Evolutionary conservation across 306 rosid genomes (phyloP), one percentile per base, ranked within the genome.

Genomic region (Trifolium dubium): DNA sequence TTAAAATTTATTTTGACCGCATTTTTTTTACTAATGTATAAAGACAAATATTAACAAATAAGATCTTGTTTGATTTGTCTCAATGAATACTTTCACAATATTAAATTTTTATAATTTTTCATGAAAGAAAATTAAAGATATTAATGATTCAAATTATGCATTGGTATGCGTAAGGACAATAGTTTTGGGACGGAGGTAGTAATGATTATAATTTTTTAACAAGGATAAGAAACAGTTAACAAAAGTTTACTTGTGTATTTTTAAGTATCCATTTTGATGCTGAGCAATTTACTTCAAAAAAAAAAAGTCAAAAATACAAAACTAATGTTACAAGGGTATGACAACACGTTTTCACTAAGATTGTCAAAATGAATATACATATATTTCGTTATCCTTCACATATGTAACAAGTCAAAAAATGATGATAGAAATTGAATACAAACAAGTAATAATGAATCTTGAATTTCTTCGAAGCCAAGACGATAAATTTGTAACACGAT

Each of bases 351-450:
- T 71, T 70, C 17, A 41, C 74, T 71, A 62, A 71, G 32, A 71
- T 77, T 79, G 79, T 75, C 73, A 88, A 79, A 70, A 74, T 61
- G 85, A 82, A 85, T 75, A 82, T 80, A 85, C 85, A 80, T 61
- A 79, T 55, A 49, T 76, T 79, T 37, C 51, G 69, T 61, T 74
- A n/a, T 80, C 80, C 82, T 74, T 75, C 75, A 71, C 67, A 80
- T 56, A 43, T 55, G 64, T 37, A 81, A 86, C 72, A 40, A 56
- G 78, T 55, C 75, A 79, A 77, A 82, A 79, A 83, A 62, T 71
- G 73, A 83, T 73, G 62, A 64, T 14, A 60, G 50, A 80, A 72
- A 73, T 34, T 73, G 76, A 81, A 77, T 69, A 63, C 64, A 44
- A 79, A 77, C 71, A 40, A 63, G 47, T 37, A 63, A 63, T 10